These are phyloP conservation scores for Thelonectria rubi DNA, from an alignment of 2,329 filamentous ascomycete species.

Conservation along the genomic window DNA sequence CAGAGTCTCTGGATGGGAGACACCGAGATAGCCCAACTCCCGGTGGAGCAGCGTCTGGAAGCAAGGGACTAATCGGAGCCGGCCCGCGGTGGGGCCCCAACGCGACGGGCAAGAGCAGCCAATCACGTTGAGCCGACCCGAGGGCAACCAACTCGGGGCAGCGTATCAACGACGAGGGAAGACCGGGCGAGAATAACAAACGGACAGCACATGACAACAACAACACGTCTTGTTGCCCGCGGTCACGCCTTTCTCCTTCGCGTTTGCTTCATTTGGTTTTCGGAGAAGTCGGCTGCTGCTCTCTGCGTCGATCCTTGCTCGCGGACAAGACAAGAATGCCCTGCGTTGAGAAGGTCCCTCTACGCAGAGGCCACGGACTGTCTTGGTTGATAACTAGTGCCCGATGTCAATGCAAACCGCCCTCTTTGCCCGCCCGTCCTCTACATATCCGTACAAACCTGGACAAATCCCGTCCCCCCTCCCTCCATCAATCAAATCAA, in stretches of 20 bases:
- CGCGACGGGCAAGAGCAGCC: background rate
- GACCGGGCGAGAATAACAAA: constrained; percentile 13
- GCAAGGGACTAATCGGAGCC: constrained; percentile 11
- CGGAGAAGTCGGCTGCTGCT: background rate
- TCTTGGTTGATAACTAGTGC: too few species aligned
- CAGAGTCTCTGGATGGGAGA: background rate
- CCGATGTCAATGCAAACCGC: too few species aligned
- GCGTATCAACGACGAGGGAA: constrained; percentile 15
- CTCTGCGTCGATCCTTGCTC: background rate
- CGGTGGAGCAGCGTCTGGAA: background rate
- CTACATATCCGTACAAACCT: background rate
- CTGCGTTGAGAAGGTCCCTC: too few species aligned
- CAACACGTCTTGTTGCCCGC: constrained; percentile 19
- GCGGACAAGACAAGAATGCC: too few species aligned
- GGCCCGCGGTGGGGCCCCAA: background rate
- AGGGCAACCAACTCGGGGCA: background rate
- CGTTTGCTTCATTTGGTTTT: constrained; percentile 3
- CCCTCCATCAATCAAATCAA: background rate
- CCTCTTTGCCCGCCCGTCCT: background rate
- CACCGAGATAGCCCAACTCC: background rate
- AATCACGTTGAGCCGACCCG: too few species aligned
- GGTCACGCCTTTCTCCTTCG: constrained; percentile 10
- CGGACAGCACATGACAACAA: constrained; percentile 22
- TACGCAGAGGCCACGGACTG: too few species aligned
- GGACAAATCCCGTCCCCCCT: background rate